These are phyloP conservation scores for Sorghum bicolor DNA, from an alignment of 176 grass and related monocot species.

Conservation along the genomic window DNA sequence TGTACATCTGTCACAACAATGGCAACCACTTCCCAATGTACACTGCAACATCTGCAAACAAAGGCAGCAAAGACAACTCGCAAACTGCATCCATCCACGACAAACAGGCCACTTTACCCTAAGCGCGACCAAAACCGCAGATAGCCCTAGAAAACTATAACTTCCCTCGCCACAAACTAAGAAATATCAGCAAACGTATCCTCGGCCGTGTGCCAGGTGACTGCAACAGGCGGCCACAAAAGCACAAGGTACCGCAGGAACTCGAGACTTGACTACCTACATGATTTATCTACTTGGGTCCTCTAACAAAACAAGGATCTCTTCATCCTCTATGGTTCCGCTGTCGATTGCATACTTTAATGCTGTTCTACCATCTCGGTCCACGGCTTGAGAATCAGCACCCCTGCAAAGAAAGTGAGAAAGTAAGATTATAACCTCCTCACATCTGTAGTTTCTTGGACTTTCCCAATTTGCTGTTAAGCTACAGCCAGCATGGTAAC, in stretches of 20 bases:
- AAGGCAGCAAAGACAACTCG: constrained; percentile 25
- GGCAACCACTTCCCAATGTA: constrained; percentile 54
- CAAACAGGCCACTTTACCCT: constrained; percentile 30
- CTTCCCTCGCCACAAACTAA: constrained; percentile 18
- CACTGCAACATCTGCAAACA: constrained; percentile 52
- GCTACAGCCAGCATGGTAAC: background rate
- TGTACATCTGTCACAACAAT: constrained; percentile 42
- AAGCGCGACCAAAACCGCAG: background rate
- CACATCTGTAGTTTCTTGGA: background rate
- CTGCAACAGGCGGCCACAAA: background rate
- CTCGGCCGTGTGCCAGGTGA: constrained; percentile 13
- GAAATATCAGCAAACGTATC: background rate
- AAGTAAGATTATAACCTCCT: background rate
- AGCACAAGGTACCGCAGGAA: background rate
- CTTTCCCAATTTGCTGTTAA: background rate
- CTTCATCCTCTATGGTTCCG: constrained; percentile 75
- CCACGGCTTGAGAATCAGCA: constrained; percentile 56
- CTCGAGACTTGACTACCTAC: constrained; percentile 24
- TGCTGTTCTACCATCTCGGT: constrained; percentile 68
- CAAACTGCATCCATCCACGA: constrained; percentile 38
- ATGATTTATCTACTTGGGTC: constrained; percentile 64
- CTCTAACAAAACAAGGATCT: constrained; percentile 86
- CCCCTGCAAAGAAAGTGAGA: constrained; percentile 53
- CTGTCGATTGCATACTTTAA: constrained; percentile 77
- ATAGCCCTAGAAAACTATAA: constrained; percentile 23